Base-by-base conservation (phyloP, 805 yeast species). In the Pichia californica region DNA sequence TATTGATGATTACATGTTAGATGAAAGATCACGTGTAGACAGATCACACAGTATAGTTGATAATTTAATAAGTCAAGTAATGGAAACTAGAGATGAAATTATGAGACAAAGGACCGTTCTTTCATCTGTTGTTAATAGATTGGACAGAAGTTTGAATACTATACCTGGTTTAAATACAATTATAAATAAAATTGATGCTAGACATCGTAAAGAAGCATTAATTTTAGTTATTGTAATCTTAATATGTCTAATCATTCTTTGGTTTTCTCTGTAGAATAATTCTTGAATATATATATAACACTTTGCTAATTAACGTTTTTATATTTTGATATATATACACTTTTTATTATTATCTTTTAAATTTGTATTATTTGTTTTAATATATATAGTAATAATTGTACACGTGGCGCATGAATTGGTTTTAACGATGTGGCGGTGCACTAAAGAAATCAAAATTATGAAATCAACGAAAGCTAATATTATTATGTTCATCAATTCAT, bases 71-170 rank as follows among this genome's bases (percentile, higher is more conserved):
- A 74, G 75, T n/a, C 89, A 83, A 58, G 98, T 96, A 1, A 83
- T 77, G 65, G 86, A 84, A 52, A 88, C 98, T 0, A 71, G 98
- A 45, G 97, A 89, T 47, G 94, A 86, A 56, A 73, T 93, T 41
- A 52, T 74, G 36, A 70, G 81, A 38, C 99, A 93, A 65, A 71
- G 91, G 46, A 74, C 72, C 31, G 59, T 74, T 7, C 68, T 93
- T 41, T 69, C 70, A 44, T 76, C 69, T 47, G 84, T 93, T 5
- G 85, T 82, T 49, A 70, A 75, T 44, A 72, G 77, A 45, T 67
- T 89, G 43, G 69, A 79, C 47, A 73, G 73, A 33, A 70, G 85
- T 1, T 65, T 88, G 36, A 77, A 76, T 54, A 68, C 74, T 31
- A 74, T 93, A 38, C 99, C 99, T 0, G 97, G 97, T 1, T 67